Percentiles rank a stretch among this genome's conserved stretches.
phyloP scores from a whole-genome alignment of 192 early-diverging fungal species.

The Spizellomyces sp. region DNA sequence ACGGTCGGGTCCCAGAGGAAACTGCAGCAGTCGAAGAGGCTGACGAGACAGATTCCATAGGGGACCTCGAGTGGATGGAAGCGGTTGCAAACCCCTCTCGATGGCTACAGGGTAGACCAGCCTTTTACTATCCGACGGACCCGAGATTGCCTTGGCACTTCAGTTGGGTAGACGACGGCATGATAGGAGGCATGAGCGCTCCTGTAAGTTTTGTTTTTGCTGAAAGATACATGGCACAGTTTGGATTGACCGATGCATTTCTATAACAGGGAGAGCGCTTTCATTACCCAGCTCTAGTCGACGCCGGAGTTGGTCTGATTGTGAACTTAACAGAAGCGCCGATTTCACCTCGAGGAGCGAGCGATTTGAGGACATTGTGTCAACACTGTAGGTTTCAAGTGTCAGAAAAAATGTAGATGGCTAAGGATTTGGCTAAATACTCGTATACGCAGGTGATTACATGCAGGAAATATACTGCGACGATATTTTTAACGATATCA shows the following conservation, averaged over 20 bases:
- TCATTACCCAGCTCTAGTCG: conserved; percentile 42
- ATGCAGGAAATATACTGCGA: conserved; percentile 26
- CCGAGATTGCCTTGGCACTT: conserved; percentile 49
- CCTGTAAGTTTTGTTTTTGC: conserved; percentile 22
- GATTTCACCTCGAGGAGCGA: conserved; percentile 27
- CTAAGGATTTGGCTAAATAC: too few relatives aligned
- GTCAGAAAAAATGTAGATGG: background rate
- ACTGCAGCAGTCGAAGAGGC: background rate
- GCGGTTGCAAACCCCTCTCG: background rate
- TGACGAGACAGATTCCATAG: background rate
- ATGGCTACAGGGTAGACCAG: conserved; percentile 16
- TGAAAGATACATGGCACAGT: background rate
- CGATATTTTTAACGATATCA: conserved; percentile 47
- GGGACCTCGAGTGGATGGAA: background rate
- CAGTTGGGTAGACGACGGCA: conserved; percentile 47
- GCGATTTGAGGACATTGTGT: background rate
- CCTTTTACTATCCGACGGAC: conserved; percentile 38
- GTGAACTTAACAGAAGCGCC: conserved; percentile 52
- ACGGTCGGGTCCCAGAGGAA: background rate
- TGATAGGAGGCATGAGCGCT: conserved; percentile 44
- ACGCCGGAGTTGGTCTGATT: conserved; percentile 41
- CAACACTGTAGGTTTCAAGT: conserved; percentile 13
- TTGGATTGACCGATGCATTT: background rate
- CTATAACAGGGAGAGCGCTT: conserved; percentile 30
- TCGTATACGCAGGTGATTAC: conserved; percentile 17